Base-by-base conservation (phyloP, 176 grass and related monocot genomes). In the Panicum miliaceum region DNA sequence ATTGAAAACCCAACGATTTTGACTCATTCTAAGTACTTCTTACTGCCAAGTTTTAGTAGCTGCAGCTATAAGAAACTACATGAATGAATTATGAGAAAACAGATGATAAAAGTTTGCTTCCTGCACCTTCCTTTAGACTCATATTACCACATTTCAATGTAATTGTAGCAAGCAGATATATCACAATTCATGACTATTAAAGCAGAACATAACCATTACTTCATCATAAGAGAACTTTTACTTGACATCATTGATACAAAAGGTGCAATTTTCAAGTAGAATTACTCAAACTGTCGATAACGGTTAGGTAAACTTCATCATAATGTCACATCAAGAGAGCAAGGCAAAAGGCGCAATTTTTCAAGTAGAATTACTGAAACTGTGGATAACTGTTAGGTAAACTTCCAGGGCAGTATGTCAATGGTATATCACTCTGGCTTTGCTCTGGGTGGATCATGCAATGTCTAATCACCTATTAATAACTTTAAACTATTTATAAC, bases 131-230 rank as follows among this genome's bases (percentile, higher is more conserved):
- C 8, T 53, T 54, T 22, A 43, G 19, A 45, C 57, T 47, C 23
- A 4, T 38, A 73, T 68, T 23, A 72, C 53, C 7, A 23, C 37
- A 82, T 47, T 57, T 71, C 11, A 70, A 88, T 25, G 35, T 58
- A 82, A 68, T 11, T 71, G 46, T 25, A 6, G 19, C 4, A 84
- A 84, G 27, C 47, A 54, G 63, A 53, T 38, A 51, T 54, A 40
- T 32, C 48, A 25, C 26, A 34, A 81, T 9, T 32, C 48, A 25
- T 40, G 47, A 81, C 5, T 25, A 53, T 47, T 81, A 23, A 16
- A 20, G 58, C 0, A 40, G 52, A 71, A 45, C 11, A 65, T 62
- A 71, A 67, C 37, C 18, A 46, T 46, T 26, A 37, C 18, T 14
- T 36, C 27, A 18, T 73, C 67, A 48, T 56, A 88, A 60, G 15